phyloP scores from a whole-genome alignment of 2,329 filamentous ascomycete genomes.

The Ceratocystis variospora region DNA sequence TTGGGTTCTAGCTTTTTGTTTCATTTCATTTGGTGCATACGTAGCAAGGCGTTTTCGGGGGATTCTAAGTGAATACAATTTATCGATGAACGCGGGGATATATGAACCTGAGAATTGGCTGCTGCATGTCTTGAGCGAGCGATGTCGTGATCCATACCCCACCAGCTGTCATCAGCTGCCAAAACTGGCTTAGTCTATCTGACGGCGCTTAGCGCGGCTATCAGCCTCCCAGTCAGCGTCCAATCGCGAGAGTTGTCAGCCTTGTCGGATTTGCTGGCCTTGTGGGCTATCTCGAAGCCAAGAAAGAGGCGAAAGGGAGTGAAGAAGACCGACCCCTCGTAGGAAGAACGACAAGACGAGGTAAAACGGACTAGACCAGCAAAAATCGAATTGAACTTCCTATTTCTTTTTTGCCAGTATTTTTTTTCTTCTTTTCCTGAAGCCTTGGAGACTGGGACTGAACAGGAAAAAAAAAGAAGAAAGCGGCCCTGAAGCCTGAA shows the following conservation, averaged over 20 bases:
- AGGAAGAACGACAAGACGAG: too few species aligned
- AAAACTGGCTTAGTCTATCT: neutral
- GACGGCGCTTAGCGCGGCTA: constrained; percentile 10
- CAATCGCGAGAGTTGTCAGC: constrained; percentile 10
- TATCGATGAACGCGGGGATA: neutral
- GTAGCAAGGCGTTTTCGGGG: neutral
- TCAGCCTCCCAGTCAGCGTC: neutral
- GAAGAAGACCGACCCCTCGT: too few species aligned
- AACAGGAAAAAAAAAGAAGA: neutral
- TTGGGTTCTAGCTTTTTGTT: too few species aligned
- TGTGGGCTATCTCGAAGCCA: neutral
- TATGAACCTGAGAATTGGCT: neutral
- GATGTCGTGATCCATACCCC: neutral
- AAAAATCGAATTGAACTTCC: neutral
- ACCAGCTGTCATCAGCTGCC: neutral
- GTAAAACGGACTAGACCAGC: too few species aligned
- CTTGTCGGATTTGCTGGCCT: constrained; percentile 6
- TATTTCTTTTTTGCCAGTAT: neutral
- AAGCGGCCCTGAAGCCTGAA: neutral
- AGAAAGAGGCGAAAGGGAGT: neutral
- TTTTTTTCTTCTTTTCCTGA: constrained; percentile 10
- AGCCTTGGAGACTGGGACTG: neutral
- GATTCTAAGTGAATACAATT: neutral
- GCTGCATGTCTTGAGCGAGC: neutral
- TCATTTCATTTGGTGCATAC: neutral